Evolutionary conservation across 2,329 filamentous ascomycete species (phyloP).

Genomic region (Thielaviopsis euricoi): DNA sequence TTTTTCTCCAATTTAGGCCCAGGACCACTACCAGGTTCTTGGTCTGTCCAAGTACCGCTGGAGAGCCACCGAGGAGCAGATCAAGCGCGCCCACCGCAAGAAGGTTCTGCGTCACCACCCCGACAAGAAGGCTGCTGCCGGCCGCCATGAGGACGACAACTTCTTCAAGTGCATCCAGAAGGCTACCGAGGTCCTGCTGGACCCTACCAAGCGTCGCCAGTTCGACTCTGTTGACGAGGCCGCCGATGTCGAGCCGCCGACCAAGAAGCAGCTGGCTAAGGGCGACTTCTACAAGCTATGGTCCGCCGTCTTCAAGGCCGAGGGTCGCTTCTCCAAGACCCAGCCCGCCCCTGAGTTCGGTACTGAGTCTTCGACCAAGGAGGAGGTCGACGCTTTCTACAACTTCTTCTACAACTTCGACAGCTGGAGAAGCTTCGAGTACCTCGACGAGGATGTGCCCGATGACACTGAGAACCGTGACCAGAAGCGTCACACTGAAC

Average conservation of each 20-base stretch:
- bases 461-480: conserved; percentile 98
- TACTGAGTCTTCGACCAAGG: conserved; percentile 65
- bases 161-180: conserved; percentile 99
- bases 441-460: conserved; percentile 95
- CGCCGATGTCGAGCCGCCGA: conserved; percentile 80
- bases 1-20: conserved; percentile 35
- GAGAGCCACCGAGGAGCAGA: conserved; percentile 91
- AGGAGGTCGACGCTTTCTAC: conserved; percentile 90
- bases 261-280: conserved; percentile 76
- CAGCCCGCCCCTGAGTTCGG: conserved; percentile 83
- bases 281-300: conserved; percentile 93
- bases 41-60: conserved; percentile 84
- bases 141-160: conserved; percentile 77
- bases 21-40: conserved; percentile 97
- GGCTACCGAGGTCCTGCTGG: conserved; percentile 80
- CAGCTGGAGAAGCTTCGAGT: conserved; percentile 94
- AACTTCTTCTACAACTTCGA: conserved; percentile 99
- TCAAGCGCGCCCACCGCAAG: conserved; percentile 97
- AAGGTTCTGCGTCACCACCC: conserved; percentile 99
- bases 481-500: conserved; percentile 95
- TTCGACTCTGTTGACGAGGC: conserved; percentile 93
- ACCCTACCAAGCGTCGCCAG: conserved; percentile 83
- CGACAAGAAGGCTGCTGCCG: conserved; percentile 92
- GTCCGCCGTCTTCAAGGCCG: conserved; percentile 76
- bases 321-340: conserved; percentile 79